Base-by-base conservation (phyloP, 2,329 filamentous ascomycete genomes). In the Lasiodiplodia sp. region DNA sequence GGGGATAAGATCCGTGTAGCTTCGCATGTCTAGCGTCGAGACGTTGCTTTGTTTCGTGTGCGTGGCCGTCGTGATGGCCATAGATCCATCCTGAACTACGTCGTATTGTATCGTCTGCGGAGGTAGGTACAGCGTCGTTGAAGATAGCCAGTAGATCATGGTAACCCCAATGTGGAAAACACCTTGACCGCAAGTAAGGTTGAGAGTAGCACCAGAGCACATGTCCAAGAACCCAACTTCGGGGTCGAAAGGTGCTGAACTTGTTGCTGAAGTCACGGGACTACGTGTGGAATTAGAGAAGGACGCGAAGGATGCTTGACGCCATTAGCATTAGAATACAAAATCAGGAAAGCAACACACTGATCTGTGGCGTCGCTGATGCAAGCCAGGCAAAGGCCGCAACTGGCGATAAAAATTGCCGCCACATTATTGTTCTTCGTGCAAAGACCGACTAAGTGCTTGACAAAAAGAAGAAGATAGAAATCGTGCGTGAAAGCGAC, bases 111-210 rank as follows among this genome's bases (percentile, higher is more conserved):
- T 38, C 16, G 55, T 58, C 25, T 58, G 37, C 5, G 55, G 21
- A 18, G 55, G 55, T n/a, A 58, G 25, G 18, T 25, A 28, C 12
- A 58, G 55, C 14, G 55, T 38, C 31, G 55, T 58, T 6, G 55
- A 58, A 58, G 55, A 40, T 11, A 58, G 55, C 55, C 55, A 58
- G 55, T 58, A 58, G 55, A 53, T 28, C 28, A 28, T 28, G 28
- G 28, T 28, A 25, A 53, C 23, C 23, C 37, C 28, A 40, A 58
- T 12, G 11, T 38, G 10, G 28, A 58, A 16, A n/a, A 37, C 21
- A 4, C 4, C 10, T 37, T 58, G 28, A 31, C 8, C 3, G n/a
- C 55, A 58, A n/a, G 55, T 58, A 6, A 38, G 4, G 11, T 37
- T 21, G 14, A n/a, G 10, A 8, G 55, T 58, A 37, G 55, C 55